Evolutionary conservation across 2,329 filamentous ascomycete species (phyloP).

Genomic region (Elsinoe necatrix): DNA sequence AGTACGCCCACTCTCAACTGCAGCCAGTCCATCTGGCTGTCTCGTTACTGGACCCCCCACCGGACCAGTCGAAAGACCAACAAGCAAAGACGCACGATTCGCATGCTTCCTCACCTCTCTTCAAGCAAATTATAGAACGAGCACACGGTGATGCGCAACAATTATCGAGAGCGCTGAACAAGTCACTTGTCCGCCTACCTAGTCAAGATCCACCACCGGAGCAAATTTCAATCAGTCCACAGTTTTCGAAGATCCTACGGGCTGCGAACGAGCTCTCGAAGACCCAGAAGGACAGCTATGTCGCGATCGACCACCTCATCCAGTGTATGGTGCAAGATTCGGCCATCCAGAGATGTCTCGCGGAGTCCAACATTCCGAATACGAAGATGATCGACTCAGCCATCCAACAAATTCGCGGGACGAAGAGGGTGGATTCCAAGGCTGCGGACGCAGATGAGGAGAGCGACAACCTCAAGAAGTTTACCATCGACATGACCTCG

Average conservation of each 20-base stretch:
- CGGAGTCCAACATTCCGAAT: constrained; percentile 86
- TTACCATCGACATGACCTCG: constrained; percentile 96
- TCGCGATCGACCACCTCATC: constrained; percentile 93
- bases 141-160: constrained; percentile 87
- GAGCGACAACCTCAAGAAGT: constrained; percentile 93
- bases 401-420: constrained; percentile 85
- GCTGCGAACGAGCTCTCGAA: constrained; percentile 84
- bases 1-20: constrained; percentile 86
- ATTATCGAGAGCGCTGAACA: constrained; percentile 85
- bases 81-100: constrained; percentile 58
- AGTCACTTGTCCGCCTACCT: constrained; percentile 77
- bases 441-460: constrained; percentile 89
- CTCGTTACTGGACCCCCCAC: constrained; percentile 65
- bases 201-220: constrained; percentile 94
- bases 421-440: constrained; percentile 88
- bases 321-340: constrained; percentile 72
- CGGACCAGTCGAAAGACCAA: constrained; percentile 69
- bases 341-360: constrained; percentile 62
- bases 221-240: constrained; percentile 70
- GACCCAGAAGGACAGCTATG: constrained; percentile 93
- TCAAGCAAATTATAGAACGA: constrained; percentile 88
- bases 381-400: constrained; percentile 82
- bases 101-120: constrained; percentile 63
- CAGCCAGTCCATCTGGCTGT: constrained; percentile 84
- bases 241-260: constrained; percentile 73